A percentile compares a stretch with the other conserved stretches of the same genome.
Conservation (phyloP, 139 green algal species). For the Coccomyxa sp. region DNA sequence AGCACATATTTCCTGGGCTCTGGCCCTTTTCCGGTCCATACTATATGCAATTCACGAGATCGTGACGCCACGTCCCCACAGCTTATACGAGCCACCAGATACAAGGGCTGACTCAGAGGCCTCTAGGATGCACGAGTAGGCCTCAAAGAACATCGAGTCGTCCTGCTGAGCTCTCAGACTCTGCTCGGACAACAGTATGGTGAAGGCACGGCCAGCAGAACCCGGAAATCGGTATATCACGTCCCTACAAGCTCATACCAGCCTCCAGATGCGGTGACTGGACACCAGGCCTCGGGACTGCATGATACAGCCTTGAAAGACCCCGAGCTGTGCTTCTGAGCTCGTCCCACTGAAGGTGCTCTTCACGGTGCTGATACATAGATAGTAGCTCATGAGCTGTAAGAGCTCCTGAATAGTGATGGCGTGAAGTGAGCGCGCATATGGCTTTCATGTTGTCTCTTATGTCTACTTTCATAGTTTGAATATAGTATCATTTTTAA, state of each 20-base stretch:
- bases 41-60: conserved; percentile 1
- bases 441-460: conserved; percentile 1
- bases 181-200: neutral
- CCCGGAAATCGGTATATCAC: neutral
- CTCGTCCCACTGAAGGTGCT: neutral
- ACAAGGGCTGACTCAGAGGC: neutral
- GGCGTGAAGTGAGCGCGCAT: neutral
- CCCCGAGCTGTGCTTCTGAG: neutral
- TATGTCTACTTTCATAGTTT: conserved; percentile 1
- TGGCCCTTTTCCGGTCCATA: neutral
- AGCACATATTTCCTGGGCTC: neutral
- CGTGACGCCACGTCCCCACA: neutral
- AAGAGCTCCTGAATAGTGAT: neutral
- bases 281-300: neutral
- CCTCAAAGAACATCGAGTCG: neutral
- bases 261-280: neutral
- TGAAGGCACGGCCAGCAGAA: neutral
- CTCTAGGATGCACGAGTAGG: neutral
- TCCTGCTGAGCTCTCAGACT: neutral
- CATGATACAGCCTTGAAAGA: neutral
- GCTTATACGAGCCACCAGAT: conserved; percentile 1
- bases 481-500: conserved; percentile 4
- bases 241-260: neutral
- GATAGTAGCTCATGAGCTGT: too few relatives aligned
- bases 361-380: neutral